A percentile compares a stretch with the other conserved stretches of the same genome.
phyloP scores from a whole-genome alignment of 768 basidiomycete species.

The Kwoniella sp. region DNA sequence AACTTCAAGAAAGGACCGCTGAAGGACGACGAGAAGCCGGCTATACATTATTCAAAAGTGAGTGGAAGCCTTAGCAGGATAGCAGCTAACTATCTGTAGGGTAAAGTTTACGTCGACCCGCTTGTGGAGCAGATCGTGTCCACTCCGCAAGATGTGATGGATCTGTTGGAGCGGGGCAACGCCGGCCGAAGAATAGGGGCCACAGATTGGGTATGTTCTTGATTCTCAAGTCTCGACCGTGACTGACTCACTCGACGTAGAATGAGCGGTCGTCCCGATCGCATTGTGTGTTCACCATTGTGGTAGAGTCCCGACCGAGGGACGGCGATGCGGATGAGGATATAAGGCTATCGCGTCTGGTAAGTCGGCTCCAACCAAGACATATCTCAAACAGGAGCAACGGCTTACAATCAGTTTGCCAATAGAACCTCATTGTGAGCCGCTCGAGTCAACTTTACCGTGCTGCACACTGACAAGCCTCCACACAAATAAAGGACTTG shows the following conservation, averaged over 20 bases:
- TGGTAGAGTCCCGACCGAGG: constrained; percentile 46
- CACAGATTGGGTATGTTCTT: constrained; percentile 52
- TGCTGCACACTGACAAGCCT: not conserved
- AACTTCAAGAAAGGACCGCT: constrained; percentile 46
- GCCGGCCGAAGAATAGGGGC: constrained; percentile 46
- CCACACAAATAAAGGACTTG: constrained; percentile 41
- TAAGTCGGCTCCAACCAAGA: constrained; percentile 10
- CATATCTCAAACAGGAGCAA: too few species aligned
- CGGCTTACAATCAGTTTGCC: too few species aligned
- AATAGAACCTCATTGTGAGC: constrained; percentile 25
- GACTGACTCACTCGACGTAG: constrained; percentile 12
- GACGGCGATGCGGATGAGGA: constrained; percentile 48
- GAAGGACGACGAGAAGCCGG: constrained; percentile 50
- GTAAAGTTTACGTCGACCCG: constrained; percentile 53
- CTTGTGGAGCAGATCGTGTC: constrained; percentile 72
- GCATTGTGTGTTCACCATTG: constrained; percentile 57
- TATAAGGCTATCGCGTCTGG: constrained; percentile 51
- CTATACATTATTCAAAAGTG: constrained; percentile 51
- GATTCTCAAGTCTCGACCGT: not conserved
- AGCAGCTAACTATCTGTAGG: constrained; percentile 27
- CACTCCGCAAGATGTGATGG: constrained; percentile 74
- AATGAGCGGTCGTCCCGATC: constrained; percentile 56
- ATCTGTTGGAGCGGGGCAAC: constrained; percentile 66
- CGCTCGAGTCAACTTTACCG: constrained; percentile 2
- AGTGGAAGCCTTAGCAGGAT: constrained; percentile 1